A percentile compares a stretch with the other conserved stretches of the same genome.
phyloP scores from a whole-genome alignment of 768 basidiomycete genomes.

The Pholiota conissans region DNA sequence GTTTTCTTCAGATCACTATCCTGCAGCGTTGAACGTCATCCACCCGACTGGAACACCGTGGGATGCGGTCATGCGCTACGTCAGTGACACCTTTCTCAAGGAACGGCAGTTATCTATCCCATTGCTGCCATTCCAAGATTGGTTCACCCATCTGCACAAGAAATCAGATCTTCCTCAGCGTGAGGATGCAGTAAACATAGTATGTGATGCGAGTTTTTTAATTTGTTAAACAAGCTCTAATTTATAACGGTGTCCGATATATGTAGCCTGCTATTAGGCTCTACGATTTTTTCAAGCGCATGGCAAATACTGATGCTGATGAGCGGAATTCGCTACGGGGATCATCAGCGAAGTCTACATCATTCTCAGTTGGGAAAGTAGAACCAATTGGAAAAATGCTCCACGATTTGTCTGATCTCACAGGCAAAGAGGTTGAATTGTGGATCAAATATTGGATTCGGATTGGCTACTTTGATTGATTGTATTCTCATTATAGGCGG shows the following conservation, averaged over 20 bases:
- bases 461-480: neutral
- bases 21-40: neutral
- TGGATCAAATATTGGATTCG: neutral
- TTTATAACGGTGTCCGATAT: neutral
- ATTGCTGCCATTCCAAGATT: neutral
- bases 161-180: neutral
- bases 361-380: neutral
- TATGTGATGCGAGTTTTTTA: neutral
- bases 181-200: neutral
- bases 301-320: neutral
- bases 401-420: neutral
- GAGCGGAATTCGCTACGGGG: neutral
- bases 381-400: neutral
- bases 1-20: neutral
- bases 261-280: neutral
- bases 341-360: neutral
- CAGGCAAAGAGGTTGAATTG: neutral
- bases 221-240: neutral
- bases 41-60: neutral
- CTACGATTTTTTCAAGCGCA: neutral
- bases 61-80: neutral
- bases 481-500: no score
- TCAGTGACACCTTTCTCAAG: neutral
- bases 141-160: neutral
- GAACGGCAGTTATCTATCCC: neutral